A percentile compares a stretch with the other conserved stretches of the same genome.
Evolutionary conservation across 257 asterid species (phyloP).

Genomic region (Plectranthus barbatus): DNA sequence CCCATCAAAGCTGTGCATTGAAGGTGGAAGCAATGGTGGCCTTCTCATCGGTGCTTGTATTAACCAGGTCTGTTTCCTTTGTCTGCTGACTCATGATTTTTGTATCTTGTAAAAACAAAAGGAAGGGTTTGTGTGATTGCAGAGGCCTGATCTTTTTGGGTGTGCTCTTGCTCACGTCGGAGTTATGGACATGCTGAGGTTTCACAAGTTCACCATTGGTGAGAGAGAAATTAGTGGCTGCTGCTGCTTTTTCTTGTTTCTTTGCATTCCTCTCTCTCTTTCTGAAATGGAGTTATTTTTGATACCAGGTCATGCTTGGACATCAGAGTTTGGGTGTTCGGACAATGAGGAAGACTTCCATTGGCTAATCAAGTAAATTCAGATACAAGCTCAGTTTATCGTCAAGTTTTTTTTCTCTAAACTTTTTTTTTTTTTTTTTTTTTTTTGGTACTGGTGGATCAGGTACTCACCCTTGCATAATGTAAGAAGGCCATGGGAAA

Average conservation of each 20-base stretch:
- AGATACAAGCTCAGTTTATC: too few species aligned
- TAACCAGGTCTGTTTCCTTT: conserved; percentile 54
- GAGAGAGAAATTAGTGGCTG: conserved; percentile 4
- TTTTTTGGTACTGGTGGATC: too few species aligned
- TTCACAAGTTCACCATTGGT: conserved; percentile 97
- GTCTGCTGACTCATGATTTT: background rate
- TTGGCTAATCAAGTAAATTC: conserved; percentile 75
- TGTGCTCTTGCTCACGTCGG: conserved; percentile 99
- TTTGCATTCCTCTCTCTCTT: too few species aligned
- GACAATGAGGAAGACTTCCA: conserved; percentile 86
- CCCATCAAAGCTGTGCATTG: conserved; percentile 72
- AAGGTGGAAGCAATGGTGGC: conserved; percentile 98
- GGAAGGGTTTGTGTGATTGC: background rate
- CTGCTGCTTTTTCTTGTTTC: too few species aligned
- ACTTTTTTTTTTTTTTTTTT: too few species aligned
- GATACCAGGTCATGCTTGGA: conserved; percentile 94
- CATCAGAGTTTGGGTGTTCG: conserved; percentile 90
- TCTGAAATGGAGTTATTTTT: too few species aligned
- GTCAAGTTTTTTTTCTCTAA: too few species aligned
- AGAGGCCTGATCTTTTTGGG: conserved; percentile 97
- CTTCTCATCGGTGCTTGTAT: conserved; percentile 85
- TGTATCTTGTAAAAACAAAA: background rate
- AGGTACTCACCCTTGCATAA: conserved; percentile 86
- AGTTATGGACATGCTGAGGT: conserved; percentile 96
- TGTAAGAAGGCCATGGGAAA: conserved; percentile 72